phyloP scores from a whole-genome alignment of 352 stramenopile genomes.

The Globisporangium middletonii region DNA sequence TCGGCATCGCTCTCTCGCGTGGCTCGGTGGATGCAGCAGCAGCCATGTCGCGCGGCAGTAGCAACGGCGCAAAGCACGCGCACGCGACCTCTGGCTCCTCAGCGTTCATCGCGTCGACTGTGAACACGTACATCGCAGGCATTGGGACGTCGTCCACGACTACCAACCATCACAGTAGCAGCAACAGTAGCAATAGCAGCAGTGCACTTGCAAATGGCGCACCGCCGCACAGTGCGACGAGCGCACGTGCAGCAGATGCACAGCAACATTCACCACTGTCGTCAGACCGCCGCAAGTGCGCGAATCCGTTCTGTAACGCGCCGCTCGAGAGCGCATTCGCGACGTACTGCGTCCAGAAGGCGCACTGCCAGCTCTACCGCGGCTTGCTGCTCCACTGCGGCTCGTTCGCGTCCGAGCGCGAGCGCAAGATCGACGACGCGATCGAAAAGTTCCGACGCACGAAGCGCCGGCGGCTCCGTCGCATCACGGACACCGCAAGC shows the following conservation, averaged over 20 bases:
- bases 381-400: conserved; percentile 44
- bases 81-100: conserved; percentile 1
- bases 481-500: conserved; percentile 16
- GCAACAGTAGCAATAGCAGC: background rate
- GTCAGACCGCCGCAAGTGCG: conserved; percentile 10
- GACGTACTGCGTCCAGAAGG: conserved; percentile 39
- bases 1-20: too few relatives aligned
- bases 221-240: too few relatives aligned
- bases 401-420: conserved; percentile 20
- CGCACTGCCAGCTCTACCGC: conserved; percentile 50
- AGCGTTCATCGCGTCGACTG: conserved; percentile 6
- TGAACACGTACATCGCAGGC: conserved; percentile 11
- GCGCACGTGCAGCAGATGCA: too few relatives aligned
- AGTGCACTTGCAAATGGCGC: background rate
- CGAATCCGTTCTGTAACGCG: conserved; percentile 52
- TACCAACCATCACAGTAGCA: conserved; percentile 6
- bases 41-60: too few relatives aligned
- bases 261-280: too few relatives aligned
- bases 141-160: conserved; percentile 4
- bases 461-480: conserved; percentile 9
- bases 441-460: conserved; percentile 4
- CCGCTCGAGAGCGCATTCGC: conserved; percentile 31
- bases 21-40: too few relatives aligned
- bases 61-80: background rate
- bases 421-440: conserved; percentile 8